phyloP scores from a whole-genome alignment of 345 rosid species.

The Aquilaria malaccensis region DNA sequence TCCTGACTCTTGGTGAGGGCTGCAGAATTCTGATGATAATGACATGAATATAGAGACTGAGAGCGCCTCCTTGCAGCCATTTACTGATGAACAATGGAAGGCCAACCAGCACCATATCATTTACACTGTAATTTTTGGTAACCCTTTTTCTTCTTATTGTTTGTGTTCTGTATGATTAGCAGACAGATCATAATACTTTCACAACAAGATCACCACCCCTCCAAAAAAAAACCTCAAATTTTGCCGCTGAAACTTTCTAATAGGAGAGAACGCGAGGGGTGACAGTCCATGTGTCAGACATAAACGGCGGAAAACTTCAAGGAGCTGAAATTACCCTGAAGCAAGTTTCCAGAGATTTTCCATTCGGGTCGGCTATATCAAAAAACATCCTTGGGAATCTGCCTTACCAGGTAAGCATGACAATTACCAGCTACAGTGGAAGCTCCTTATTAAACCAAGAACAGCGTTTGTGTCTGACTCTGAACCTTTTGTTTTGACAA shows the following conservation, averaged over 20 bases:
- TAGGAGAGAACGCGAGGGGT: constrained; percentile 74
- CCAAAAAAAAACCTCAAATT: background rate
- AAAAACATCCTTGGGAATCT: constrained; percentile 58
- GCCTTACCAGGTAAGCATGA: constrained; percentile 58
- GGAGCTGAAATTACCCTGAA: constrained; percentile 41
- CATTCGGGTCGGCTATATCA: constrained; percentile 77
- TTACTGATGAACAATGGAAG: constrained; percentile 64
- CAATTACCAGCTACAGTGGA: too few species aligned
- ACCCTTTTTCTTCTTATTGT: background rate
- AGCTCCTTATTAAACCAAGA: too few species aligned
- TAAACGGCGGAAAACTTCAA: constrained; percentile 42
- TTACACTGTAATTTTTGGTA: constrained; percentile 32
- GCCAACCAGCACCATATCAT: constrained; percentile 51
- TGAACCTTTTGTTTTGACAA: background rate
- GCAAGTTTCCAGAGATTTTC: constrained; percentile 74
- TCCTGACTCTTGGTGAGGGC: background rate
- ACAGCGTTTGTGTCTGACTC: too few species aligned
- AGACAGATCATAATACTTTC: background rate
- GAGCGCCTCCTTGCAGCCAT: constrained; percentile 62
- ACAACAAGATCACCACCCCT: background rate
- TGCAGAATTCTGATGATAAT: constrained; percentile 34
- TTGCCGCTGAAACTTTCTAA: background rate
- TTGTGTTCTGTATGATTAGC: background rate
- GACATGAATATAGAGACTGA: constrained; percentile 30
- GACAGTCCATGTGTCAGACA: constrained; percentile 56